Evolutionary conservation across 2,329 filamentous ascomycete species (phyloP).

Genomic region (Fusarium piperis): DNA sequence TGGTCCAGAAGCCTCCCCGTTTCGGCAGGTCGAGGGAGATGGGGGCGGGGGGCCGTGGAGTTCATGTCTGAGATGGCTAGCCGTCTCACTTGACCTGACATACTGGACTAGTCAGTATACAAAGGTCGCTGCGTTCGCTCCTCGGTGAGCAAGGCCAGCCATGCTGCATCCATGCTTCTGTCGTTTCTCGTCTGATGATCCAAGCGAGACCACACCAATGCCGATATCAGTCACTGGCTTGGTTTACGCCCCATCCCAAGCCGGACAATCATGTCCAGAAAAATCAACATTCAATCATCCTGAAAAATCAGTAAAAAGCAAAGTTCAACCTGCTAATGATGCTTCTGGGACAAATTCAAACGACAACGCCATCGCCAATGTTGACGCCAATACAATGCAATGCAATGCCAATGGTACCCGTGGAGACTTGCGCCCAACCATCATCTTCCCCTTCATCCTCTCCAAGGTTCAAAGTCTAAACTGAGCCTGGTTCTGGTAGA

Average conservation of each 20-base stretch:
- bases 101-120: background rate
- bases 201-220: background rate
- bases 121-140: background rate
- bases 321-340: background rate
- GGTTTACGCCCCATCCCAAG: background rate
- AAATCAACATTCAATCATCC: background rate
- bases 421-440: constrained; percentile 9
- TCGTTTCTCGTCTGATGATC: background rate
- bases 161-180: background rate
- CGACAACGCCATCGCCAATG: constrained; percentile 25
- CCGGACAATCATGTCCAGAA: background rate
- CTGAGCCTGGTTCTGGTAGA: background rate
- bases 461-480: background rate
- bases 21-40: constrained; percentile 32
- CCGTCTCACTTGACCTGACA: constrained; percentile 1
- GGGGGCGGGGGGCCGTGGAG: background rate
- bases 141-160: background rate
- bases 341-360: constrained; percentile 10
- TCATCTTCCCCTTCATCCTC: background rate
- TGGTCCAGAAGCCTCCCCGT: constrained; percentile 32
- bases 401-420: constrained; percentile 10
- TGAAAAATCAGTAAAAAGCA: background rate
- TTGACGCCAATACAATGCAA: constrained; percentile 29
- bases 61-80: background rate
- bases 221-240: background rate